A percentile compares a stretch with the other conserved stretches of the same genome.
Conservation (phyloP, 257 asterid species). For the Plectranthus barbatus region DNA sequence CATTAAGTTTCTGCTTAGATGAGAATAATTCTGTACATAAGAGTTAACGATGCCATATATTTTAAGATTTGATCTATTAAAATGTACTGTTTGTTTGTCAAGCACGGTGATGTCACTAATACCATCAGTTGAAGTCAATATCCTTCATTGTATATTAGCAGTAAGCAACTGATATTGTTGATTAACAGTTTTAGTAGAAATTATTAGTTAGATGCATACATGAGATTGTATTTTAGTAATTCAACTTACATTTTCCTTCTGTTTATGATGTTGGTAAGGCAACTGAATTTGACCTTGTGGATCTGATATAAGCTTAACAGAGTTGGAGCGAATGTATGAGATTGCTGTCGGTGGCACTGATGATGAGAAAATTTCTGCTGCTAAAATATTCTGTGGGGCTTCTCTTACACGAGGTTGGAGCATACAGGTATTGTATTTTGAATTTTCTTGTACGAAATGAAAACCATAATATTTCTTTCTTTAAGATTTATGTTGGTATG, state of each 20-base stretch:
- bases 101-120: not conserved
- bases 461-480: not conserved
- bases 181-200: constrained; percentile 6
- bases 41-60: not conserved
- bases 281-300: constrained; percentile 63
- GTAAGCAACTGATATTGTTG: constrained; percentile 1
- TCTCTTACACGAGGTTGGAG: constrained; percentile 97
- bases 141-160: not conserved
- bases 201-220: not conserved
- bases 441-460: not conserved
- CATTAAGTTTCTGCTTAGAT: not conserved
- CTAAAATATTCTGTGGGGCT: constrained; percentile 86
- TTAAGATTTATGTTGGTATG: not conserved
- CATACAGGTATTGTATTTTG: constrained; percentile 60
- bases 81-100: not conserved
- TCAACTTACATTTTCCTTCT: constrained; percentile 8
- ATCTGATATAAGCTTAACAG: constrained; percentile 91
- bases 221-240: constrained; percentile 5
- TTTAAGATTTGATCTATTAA: not conserved
- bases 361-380: constrained; percentile 94
- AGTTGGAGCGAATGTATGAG: constrained; percentile 89
- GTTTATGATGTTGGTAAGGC: constrained; percentile 20
- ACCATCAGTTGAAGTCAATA: constrained; percentile 13
- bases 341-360: constrained; percentile 78
- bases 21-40: not conserved